Base-by-base conservation (phyloP, 2,329 filamentous ascomycete genomes). In the Aspergillus sp. region DNA sequence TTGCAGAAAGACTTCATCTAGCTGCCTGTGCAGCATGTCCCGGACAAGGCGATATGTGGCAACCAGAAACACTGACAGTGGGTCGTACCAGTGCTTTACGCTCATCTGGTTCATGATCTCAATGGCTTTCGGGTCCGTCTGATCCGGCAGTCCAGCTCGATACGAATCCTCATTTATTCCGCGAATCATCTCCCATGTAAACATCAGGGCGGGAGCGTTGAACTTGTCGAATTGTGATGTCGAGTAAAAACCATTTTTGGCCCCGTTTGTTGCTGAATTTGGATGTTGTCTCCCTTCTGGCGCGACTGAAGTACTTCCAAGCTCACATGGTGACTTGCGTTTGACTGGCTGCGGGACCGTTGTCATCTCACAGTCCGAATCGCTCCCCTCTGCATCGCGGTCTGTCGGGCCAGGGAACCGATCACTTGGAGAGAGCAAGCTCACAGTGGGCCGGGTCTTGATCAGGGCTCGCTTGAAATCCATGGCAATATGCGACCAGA, bases 121-220 rank as follows among this genome's bases (percentile, higher is more conserved):
- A 21, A 88, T 86, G 0, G 89, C 86, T 39, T 85, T 83, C 0
- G 84, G 81, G 0, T 87, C 83, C 0, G 86, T 83, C 0, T 87
- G 79, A 6, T 84, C 82, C 0, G 86, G 86, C 65, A 87, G 80
- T 0, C 87, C 87, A 0, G 85, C 82, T 17, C 79, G 80, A 25
- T 82, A 84, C 12, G 85, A 84, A 4, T 79, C 74, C 17, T 78
- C 73, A 13, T 89, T 87, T 10, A 87, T 81, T 0, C 78, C 73
- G 0, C 83, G 81, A 1, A 91, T 84, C 2, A 75, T 72, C 13
- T 69, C 66, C 30, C 78, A 69, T 0, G 58, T 66, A 32, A 77
- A 78, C 4, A 52, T 61, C 10, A 62, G 65, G 0, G 59, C 66
- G 1, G 72, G 60, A 3, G 19, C 43, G 15, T 53, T 58, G 25